Conservation (phyloP, 352 stramenopile genomes). For the Blastocystis hominis region DNA sequence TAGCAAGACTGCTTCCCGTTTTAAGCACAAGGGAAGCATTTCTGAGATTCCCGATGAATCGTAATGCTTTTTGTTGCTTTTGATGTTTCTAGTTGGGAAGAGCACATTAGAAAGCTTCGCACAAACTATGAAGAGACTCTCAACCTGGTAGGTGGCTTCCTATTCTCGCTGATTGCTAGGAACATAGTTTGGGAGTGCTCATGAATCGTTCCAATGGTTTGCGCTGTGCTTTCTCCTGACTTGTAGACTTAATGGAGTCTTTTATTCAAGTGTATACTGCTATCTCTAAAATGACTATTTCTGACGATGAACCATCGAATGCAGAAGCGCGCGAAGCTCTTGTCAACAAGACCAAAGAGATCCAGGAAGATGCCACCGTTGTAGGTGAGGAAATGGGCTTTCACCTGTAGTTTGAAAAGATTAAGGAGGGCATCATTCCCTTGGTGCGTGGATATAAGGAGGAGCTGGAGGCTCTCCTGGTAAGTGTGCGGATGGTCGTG, state of each 20-base stretch:
- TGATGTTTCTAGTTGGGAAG: not conserved
- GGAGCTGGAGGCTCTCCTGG: not conserved
- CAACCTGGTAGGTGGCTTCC: not conserved
- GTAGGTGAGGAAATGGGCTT: not conserved
- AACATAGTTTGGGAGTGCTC: not conserved
- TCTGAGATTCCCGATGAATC: constrained; percentile 44
- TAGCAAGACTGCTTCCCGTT: constrained; percentile 10
- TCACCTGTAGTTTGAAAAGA: not conserved
- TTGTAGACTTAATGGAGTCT: constrained; percentile 5
- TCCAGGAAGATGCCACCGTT: not conserved
- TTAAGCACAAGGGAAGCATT: constrained; percentile 47
- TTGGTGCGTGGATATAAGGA: not conserved
- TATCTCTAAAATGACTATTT: constrained; percentile 6
- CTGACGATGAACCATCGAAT: not conserved
- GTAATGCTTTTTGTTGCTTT: not conserved
- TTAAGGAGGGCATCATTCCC: not conserved
- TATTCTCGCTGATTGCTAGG: not conserved
- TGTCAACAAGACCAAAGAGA: not conserved
- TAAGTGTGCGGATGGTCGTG: not conserved
- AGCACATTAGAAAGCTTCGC: not conserved
- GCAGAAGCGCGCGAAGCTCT: not conserved
- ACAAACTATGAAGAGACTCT: constrained; percentile 2
- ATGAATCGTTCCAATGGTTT: not conserved
- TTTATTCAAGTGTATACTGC: not conserved
- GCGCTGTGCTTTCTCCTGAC: not conserved